Evolutionary conservation across 2,329 filamentous ascomycete genomes (phyloP), one percentile per base, ranked within the genome.

Genomic region (Colletotrichum musae): DNA sequence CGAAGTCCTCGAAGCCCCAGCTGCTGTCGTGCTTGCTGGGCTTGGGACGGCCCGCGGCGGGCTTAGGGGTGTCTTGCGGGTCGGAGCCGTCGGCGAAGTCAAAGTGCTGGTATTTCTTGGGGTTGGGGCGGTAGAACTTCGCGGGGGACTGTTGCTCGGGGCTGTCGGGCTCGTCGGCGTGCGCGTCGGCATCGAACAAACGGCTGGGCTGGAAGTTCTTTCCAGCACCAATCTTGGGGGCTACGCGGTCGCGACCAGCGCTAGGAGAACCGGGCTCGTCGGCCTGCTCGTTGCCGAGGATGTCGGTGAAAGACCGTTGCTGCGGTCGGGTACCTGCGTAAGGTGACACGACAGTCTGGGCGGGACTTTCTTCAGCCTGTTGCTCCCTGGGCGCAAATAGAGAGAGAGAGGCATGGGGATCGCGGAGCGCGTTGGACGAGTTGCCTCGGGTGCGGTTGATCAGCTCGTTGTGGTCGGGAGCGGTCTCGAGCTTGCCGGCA

Each of bases 1-100:
- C 84, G 75, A 97, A 97, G 81, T 97, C 94, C 70, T 94, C 89
- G 80, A 98, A 98, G 57, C 90, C 90, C 94, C 95, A 98, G 71
- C 93, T 91, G 72, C 90, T 90, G 68, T 86, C 84, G 77, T 94
- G 91, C 82, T 92, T 93, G 61, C 47, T 50, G 63, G 86, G 84
- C 76, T 86, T 87, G 70, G 82, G 79, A 26, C 78, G 78, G 61
- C 86, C 79, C 21, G 85, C 78, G 59, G 79, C 82, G n/a, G 82
- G 77, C 71, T 83, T 76, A 15, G 85, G 82, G 18, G 80, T 80
- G 58, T 88, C 85, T 70, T 83, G 80, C 16, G 83, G 81, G 64
- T 89, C 86, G 21, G 83, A 87, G 58, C 89, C 90, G 73, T 94
- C 91, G 67, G 87, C 89, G 77, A 97, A 93, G 69, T 94, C 91